Percentiles rank a stretch among this genome's conserved stretches.
These are phyloP conservation scores for Penicillium maclennaniae DNA, from an alignment of 495 filamentous ascomycete species.

Conservation along the genomic window DNA sequence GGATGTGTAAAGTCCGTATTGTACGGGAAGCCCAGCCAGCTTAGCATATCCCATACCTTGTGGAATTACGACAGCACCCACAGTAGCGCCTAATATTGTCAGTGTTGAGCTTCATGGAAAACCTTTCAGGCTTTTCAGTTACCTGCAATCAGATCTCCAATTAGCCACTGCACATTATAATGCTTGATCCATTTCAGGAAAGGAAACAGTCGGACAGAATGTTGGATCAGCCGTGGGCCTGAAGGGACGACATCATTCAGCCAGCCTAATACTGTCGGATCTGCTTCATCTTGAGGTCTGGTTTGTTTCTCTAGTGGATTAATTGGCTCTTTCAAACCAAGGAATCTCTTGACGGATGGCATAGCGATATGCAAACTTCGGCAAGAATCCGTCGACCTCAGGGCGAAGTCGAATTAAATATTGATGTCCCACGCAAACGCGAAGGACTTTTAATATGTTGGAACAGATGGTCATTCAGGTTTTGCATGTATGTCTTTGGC, in stretches of 20 bases:
- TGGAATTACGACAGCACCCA: constrained; percentile 88
- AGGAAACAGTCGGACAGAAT: constrained; percentile 69
- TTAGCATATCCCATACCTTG: constrained; percentile 95
- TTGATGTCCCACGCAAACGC: neutral
- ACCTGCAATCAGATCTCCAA: constrained; percentile 83
- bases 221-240: constrained; percentile 46
- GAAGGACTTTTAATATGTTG: neutral
- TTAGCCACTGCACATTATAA: constrained; percentile 83
- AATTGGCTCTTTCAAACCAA: neutral
- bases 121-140: constrained; percentile 35
- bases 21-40: constrained; percentile 66
- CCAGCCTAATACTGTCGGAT: neutral
- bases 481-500: neutral
- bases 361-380: neutral
- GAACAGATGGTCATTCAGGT: neutral
- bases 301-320: neutral
- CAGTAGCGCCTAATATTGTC: constrained; percentile 47
- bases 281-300: neutral
- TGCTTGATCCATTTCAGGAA: constrained; percentile 78
- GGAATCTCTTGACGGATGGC: neutral
- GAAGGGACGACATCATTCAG: constrained; percentile 39
- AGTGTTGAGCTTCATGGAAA: neutral
- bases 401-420: neutral
- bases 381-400: neutral
- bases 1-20: constrained; percentile 90